Evolutionary conservation across 1,284 basidiomycete species (phyloP), one percentile per base, ranked within the genome.

Genomic region (Irpex sp.): DNA sequence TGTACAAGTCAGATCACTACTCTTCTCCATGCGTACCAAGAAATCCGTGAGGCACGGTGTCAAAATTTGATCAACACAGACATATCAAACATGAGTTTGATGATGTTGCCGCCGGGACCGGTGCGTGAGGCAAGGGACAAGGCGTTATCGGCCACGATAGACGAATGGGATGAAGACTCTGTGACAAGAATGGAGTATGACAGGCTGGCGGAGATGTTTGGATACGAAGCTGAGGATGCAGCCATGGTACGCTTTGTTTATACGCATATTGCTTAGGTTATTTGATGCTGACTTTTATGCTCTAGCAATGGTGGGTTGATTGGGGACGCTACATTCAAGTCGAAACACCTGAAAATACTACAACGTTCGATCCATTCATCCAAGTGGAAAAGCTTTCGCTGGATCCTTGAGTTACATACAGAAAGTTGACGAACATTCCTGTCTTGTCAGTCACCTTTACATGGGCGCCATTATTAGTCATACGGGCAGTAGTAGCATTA

Each of bases 11-110:
- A 72, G 34, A 64, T 73, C 36, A 63, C 66, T 7, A 59, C 59
- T 31, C 61, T 72, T 3, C 63, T 73, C 3, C 58, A 64, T 31
- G 70, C 70, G 6, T 73, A 69, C 60, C 66, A 72, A 57, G 71
- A 73, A 51, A 61, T 73, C 8, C 66, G 71, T 11, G 64, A 71
- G 51, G 21, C 58, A 70, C 13, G 58, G 57, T 8, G 59, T 61
- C 11, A 34, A 58, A 6, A 62, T 69, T 9, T 44, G 61, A 26
- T 40, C 31, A 11, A 21, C 17, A 57, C 60, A 11, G 70, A 71
- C 52, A 21, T 58, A 7, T 31, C 60, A 11, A 68, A 65, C 44
- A 52, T 52, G 9, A 34, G 40, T 7, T 49, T 67, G 52, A 58
- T 59, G 44, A 17, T 19, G 57, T 38, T 66, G 15, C 64, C 65